Conservation (phyloP, 345 rosid species). For the Lenwebbia sp. region DNA sequence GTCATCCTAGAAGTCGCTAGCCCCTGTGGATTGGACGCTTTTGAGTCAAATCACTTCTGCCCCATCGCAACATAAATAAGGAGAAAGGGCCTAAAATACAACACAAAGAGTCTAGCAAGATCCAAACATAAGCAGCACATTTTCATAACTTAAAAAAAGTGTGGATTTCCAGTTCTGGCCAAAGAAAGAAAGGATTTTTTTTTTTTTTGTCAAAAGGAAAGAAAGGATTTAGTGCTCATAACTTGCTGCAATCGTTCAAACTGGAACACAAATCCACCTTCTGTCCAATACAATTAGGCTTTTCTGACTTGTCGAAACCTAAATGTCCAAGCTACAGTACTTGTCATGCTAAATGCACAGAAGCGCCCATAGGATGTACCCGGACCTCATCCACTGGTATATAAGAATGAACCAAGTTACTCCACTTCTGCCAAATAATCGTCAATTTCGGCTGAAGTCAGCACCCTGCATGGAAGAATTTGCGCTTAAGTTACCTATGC, state of each 20-base stretch:
- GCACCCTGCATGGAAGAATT: slow-evolving; percentile 37
- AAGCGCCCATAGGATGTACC: not conserved
- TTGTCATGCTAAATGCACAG: not conserved
- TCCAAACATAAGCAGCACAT: not conserved
- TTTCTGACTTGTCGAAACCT: not conserved
- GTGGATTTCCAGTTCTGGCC: not conserved
- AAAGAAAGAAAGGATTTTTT: not conserved
- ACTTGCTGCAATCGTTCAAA: not conserved
- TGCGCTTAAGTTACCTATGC: not conserved
- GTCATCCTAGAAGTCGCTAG: not conserved
- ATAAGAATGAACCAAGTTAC: slow-evolving; percentile 11
- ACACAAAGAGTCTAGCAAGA: not conserved
- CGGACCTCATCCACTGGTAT: not conserved
- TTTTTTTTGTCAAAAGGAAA: too few species aligned
- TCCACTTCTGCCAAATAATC: slow-evolving; percentile 35
- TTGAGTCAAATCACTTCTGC: not conserved
- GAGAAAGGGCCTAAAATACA: not conserved
- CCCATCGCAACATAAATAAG: not conserved
- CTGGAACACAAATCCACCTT: not conserved
- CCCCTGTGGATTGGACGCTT: not conserved
- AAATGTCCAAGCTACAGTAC: not conserved
- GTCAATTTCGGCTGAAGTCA: slow-evolving; percentile 70
- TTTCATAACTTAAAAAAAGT: not conserved
- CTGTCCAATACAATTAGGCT: not conserved
- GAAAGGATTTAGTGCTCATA: not conserved